phyloP scores from a whole-genome alignment of 2,329 filamentous ascomycete genomes.

The Colletotrichum salicis region DNA sequence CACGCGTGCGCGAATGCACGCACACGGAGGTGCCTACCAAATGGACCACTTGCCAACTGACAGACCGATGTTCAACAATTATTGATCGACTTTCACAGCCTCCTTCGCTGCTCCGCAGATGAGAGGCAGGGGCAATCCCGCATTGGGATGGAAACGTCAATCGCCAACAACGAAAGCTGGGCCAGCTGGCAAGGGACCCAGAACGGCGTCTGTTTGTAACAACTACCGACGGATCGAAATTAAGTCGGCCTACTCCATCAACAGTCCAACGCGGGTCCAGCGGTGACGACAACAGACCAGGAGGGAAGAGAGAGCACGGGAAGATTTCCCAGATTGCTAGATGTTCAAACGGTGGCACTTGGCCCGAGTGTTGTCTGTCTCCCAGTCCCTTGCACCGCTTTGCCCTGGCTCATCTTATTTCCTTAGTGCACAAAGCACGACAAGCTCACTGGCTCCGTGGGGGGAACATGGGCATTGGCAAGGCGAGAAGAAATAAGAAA shows the following conservation, averaged over 20 bases:
- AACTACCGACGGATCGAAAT: slow-evolving; percentile 32
- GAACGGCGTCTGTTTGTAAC: slow-evolving; percentile 29
- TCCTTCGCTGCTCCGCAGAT: slow-evolving; percentile 24
- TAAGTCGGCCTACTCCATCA: slow-evolving; percentile 20
- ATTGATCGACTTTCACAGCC: slow-evolving; percentile 31
- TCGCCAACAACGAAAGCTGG: neutral
- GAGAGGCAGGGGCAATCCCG: slow-evolving; percentile 26
- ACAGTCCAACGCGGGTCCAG: slow-evolving; percentile 9
- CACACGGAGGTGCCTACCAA: neutral
- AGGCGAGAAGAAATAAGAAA: slow-evolving; percentile 23
- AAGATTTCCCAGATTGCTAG: slow-evolving; percentile 21
- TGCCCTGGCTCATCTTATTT: slow-evolving; percentile 8
- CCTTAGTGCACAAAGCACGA: neutral
- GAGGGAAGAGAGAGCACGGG: slow-evolving; percentile 6
- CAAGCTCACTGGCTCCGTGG: neutral
- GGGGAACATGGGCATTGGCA: neutral
- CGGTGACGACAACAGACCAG: slow-evolving; percentile 24
- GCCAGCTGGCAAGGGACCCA: slow-evolving; percentile 2
- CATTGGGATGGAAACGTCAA: slow-evolving; percentile 24
- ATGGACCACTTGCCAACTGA: neutral
- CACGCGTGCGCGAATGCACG: slow-evolving; percentile 4
- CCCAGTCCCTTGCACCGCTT: neutral
- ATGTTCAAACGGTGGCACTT: slow-evolving; percentile 8
- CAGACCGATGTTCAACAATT: slow-evolving; percentile 10
- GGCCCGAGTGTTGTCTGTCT: slow-evolving; percentile 8